phyloP scores from a whole-genome alignment of 2,329 filamentous ascomycete genomes.

The Aspergillus chevalieri region DNA sequence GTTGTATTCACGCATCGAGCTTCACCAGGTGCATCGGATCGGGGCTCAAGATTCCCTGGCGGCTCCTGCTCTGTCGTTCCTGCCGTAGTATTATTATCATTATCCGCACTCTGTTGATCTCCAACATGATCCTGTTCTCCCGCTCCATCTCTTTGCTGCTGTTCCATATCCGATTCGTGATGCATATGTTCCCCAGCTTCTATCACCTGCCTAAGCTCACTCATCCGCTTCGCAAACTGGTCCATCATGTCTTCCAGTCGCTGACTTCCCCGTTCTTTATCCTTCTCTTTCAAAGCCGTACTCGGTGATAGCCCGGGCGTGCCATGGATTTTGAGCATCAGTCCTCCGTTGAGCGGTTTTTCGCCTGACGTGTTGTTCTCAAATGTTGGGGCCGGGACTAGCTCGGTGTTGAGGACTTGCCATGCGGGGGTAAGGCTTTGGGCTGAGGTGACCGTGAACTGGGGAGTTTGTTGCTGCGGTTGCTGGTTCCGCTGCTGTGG shows the following conservation, averaged over 20 bases:
- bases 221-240: conserved; percentile 40
- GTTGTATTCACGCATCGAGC: no score
- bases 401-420: conserved; percentile 53
- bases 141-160: neutral
- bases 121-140: neutral
- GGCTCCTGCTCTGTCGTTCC: neutral
- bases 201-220: conserved; percentile 38
- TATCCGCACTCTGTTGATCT: neutral
- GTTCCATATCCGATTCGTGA: neutral
- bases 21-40: no score
- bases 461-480: conserved; percentile 28
- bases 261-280: conserved; percentile 19
- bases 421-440: conserved; percentile 70
- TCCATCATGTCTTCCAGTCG: conserved; percentile 43
- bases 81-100: neutral
- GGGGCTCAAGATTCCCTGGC: no score
- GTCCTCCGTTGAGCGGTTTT: conserved; percentile 40
- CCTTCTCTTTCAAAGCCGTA: conserved; percentile 16
- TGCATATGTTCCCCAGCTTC: conserved; percentile 23
- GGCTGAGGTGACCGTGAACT: conserved; percentile 56
- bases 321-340: conserved; percentile 44
- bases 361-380: conserved; percentile 41
- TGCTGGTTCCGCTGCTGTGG: conserved; percentile 5
- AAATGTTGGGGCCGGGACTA: conserved; percentile 59
- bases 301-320: conserved; percentile 26